Conservation (phyloP, 495 filamentous ascomycete species). For the Opeltia flavorubescens region DNA sequence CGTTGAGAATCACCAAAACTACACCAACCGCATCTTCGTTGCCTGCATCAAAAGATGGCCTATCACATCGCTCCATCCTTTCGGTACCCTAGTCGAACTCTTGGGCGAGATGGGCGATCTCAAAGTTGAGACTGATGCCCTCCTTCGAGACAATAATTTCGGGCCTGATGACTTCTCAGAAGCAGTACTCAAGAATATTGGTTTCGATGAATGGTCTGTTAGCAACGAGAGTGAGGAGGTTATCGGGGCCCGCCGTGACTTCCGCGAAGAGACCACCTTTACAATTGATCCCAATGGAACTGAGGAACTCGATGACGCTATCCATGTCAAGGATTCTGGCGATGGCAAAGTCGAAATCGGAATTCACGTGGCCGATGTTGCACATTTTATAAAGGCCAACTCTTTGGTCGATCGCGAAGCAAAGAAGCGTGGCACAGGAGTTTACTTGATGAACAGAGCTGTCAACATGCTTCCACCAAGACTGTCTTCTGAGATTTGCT, state of each 20-base stretch:
- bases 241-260: constrained; percentile 69
- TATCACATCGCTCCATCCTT: constrained; percentile 97
- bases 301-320: constrained; percentile 76
- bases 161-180: constrained; percentile 95
- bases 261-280: constrained; percentile 80
- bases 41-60: constrained; percentile 99
- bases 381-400: constrained; percentile 92
- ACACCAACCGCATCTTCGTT: constrained; percentile 93
- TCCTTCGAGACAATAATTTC: constrained; percentile 97
- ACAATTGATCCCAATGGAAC: constrained; percentile 77
- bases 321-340: constrained; percentile 70
- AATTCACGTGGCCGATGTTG: constrained; percentile 88
- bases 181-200: constrained; percentile 84
- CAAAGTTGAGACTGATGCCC: constrained; percentile 91
- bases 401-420: constrained; percentile 94
- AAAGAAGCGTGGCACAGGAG: constrained; percentile 92
- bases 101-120: constrained; percentile 95
- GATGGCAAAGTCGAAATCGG: constrained; percentile 88
- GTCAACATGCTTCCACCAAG: constrained; percentile 83
- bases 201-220: constrained; percentile 80
- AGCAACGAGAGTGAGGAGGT: constrained; percentile 65
- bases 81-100: constrained; percentile 93
- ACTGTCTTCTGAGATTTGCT: constrained; percentile 74
- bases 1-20: constrained; percentile 95
- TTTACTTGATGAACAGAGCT: constrained; percentile 80